Evolutionary conservation across 2,329 filamentous ascomycete genomes (phyloP).

Genomic region (Nemania diffusa): DNA sequence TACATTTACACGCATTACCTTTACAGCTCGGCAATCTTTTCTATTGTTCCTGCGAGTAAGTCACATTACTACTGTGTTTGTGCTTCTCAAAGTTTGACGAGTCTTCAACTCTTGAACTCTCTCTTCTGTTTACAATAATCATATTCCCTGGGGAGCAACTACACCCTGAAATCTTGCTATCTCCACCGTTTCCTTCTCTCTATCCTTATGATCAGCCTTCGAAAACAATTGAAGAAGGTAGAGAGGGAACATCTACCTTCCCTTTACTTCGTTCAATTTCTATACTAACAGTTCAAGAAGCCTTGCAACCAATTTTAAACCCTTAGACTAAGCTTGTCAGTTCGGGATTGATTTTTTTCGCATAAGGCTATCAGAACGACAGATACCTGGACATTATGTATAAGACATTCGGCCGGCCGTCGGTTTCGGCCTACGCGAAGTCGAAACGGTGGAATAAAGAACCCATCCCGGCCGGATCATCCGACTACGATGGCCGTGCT

Average conservation of each 20-base stretch:
- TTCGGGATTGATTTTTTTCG: not conserved
- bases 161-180: not conserved
- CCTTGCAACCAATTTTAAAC: not conserved
- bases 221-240: not conserved
- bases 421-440: not conserved
- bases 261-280: not conserved
- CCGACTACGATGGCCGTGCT: constrained; percentile 22
- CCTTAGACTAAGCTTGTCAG: not conserved
- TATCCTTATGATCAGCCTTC: not conserved
- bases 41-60: not conserved
- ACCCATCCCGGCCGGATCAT: constrained; percentile 17
- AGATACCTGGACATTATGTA: constrained; percentile 11
- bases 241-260: not conserved
- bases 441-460: constrained; percentile 23
- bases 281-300: constrained; percentile 6
- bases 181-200: not conserved
- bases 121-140: not conserved
- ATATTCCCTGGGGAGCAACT: not conserved
- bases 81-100: not conserved
- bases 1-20: not conserved
- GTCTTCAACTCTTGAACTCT: not conserved
- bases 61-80: not conserved
- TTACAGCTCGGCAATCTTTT: not conserved
- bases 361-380: not conserved
- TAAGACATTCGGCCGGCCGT: not conserved